Conservation (phyloP, 345 rosid species). For the Citrus medica region DNA sequence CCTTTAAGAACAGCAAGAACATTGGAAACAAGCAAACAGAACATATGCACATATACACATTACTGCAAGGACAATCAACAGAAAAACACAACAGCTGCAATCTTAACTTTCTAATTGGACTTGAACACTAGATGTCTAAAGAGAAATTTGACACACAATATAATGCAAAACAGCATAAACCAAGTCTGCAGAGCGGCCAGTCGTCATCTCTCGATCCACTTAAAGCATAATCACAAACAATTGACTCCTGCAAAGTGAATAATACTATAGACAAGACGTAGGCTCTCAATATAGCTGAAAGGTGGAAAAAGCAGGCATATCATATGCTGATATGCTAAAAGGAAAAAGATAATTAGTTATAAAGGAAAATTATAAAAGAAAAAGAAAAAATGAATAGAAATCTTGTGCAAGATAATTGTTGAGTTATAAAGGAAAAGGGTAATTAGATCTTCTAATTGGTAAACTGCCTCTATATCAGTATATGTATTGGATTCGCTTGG, state of each 20-base stretch:
- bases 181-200: not conserved
- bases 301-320: not conserved
- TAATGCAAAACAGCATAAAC: not conserved
- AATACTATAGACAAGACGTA: not conserved
- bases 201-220: not conserved
- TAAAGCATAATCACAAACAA: not conserved
- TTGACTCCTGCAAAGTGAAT: not conserved
- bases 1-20: not conserved
- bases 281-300: not conserved
- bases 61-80: not conserved
- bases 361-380: no score
- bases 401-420: no score
- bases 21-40: not conserved
- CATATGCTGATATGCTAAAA: no score
- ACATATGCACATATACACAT: not conserved
- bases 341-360: no score
- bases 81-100: not conserved
- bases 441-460: conserved; percentile 24
- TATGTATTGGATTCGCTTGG: conserved; percentile 83
- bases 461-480: conserved; percentile 95
- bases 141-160: not conserved
- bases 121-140: not conserved
- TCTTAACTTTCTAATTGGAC: not conserved
- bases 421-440: no score
- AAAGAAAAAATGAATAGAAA: no score